A percentile compares a stretch with the other conserved stretches of the same genome.
Evolutionary conservation across 2,329 filamentous ascomycete species (phyloP).

Genomic region (Pseudopyrenochaeta lycopersici): DNA sequence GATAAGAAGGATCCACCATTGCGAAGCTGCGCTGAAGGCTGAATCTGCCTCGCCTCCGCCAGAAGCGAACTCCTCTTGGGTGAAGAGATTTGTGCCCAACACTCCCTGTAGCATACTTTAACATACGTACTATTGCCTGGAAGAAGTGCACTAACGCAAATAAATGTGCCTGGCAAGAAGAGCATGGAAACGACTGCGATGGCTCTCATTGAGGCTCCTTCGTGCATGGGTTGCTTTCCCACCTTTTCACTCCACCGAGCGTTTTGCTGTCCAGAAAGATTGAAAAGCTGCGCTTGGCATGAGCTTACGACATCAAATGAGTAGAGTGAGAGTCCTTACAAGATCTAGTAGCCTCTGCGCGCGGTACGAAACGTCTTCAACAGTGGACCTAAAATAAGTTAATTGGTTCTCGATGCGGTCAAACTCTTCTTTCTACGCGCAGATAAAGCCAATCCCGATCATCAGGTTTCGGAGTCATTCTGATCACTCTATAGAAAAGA

Average conservation of each 20-base stretch:
- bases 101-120: slow-evolving; percentile 1
- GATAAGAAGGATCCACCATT: neutral
- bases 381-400: slow-evolving; percentile 6
- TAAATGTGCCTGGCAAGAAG: slow-evolving; percentile 3
- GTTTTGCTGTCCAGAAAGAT: slow-evolving; percentile 7
- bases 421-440: slow-evolving; percentile 7
- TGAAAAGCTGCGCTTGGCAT: neutral
- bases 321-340: neutral
- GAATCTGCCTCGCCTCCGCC: neutral
- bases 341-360: slow-evolving; percentile 7
- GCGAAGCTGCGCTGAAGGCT: neutral
- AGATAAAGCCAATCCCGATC: slow-evolving; percentile 4
- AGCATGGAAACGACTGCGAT: slow-evolving; percentile 9
- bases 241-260: slow-evolving; percentile 11
- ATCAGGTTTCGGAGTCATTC: neutral
- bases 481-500: slow-evolving; percentile 6
- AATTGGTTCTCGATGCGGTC: slow-evolving; percentile 10
- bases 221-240: slow-evolving; percentile 12
- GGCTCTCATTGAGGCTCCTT: slow-evolving; percentile 12
- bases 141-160: neutral
- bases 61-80: neutral
- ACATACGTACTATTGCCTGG: neutral
- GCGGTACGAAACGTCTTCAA: slow-evolving; percentile 5
- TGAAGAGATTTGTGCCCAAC: slow-evolving; percentile 5
- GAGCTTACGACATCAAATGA: neutral